A percentile compares a stretch with the other conserved stretches of the same genome.
phyloP scores from a whole-genome alignment of 2,329 filamentous ascomycete species.

The Exophiala dermatitidis region DNA sequence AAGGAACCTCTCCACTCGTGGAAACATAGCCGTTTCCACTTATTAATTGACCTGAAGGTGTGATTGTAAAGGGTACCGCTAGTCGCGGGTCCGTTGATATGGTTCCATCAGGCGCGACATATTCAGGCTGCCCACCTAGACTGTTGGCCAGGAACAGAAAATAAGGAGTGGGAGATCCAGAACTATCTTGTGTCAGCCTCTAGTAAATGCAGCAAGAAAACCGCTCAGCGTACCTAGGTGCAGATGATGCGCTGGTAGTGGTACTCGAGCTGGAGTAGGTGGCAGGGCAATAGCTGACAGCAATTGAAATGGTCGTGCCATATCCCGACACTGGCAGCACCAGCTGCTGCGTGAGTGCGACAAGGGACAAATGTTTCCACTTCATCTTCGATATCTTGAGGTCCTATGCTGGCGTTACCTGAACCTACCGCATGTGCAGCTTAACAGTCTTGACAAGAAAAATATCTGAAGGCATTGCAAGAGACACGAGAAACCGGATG shows the following conservation, averaged over 20 bases:
- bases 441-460: no score
- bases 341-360: slow-evolving; percentile 8
- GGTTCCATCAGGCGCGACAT: slow-evolving; percentile 12
- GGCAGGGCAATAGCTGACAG: slow-evolving; percentile 17
- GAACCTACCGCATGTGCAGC: background rate
- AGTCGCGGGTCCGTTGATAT: slow-evolving; percentile 12
- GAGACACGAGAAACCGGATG: background rate
- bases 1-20: slow-evolving; percentile 10
- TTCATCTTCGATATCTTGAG: slow-evolving; percentile 6
- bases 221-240: slow-evolving; percentile 9
- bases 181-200: background rate
- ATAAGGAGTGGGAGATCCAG: background rate
- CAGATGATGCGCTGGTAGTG: slow-evolving; percentile 4
- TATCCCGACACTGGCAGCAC: slow-evolving; percentile 8
- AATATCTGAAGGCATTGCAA: background rate
- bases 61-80: slow-evolving; percentile 11
- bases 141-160: slow-evolving; percentile 8
- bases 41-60: slow-evolving; percentile 15
- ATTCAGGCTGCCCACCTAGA: slow-evolving; percentile 4
- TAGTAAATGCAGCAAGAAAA: background rate
- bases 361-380: slow-evolving; percentile 2
- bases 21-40: slow-evolving; percentile 15
- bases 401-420: background rate
- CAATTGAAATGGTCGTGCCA: slow-evolving; percentile 19
- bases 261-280: slow-evolving; percentile 13